Percentiles rank a stretch among this genome's conserved stretches.
Conservation (phyloP, 768 basidiomycete genomes). For the Tulasnella sp. region DNA sequence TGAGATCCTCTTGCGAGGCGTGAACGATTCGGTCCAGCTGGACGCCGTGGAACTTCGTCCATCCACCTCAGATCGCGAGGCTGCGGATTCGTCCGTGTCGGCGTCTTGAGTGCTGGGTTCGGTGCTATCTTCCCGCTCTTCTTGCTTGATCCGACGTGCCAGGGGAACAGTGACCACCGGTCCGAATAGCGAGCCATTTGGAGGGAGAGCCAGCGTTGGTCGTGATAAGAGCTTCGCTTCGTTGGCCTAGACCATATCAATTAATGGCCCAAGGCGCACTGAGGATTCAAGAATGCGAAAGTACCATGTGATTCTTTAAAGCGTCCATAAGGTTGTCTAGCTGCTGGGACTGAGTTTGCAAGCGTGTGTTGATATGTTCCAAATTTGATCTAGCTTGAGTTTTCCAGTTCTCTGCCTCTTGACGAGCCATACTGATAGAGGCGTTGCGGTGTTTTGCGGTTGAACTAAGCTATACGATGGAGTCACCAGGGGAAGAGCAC, state of each 20-base stretch:
- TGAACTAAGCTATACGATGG: background rate
- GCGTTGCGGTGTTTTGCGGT: background rate
- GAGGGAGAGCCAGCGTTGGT: background rate
- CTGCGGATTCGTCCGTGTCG: background rate
- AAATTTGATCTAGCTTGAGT: background rate
- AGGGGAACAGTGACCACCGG: background rate
- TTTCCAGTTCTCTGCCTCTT: constrained; percentile 15
- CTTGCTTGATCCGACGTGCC: background rate
- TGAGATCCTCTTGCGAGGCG: background rate
- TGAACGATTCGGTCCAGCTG: background rate
- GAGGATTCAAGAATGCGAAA: background rate
- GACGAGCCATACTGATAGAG: background rate
- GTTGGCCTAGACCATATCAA: background rate
- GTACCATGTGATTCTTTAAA: constrained; percentile 1
- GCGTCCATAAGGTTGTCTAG: background rate
- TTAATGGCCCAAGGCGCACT: background rate
- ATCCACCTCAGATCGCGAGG: background rate
- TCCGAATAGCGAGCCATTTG: background rate
- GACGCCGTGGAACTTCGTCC: background rate
- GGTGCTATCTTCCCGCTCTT: background rate
- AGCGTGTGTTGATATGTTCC: background rate
- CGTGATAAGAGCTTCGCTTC: background rate
- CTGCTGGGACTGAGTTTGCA: constrained; percentile 3
- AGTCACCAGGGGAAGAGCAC: background rate
- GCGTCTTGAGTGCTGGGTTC: background rate